phyloP scores from a whole-genome alignment of 2,329 filamentous ascomycete species.

The Arthrobotrys megalospora region DNA sequence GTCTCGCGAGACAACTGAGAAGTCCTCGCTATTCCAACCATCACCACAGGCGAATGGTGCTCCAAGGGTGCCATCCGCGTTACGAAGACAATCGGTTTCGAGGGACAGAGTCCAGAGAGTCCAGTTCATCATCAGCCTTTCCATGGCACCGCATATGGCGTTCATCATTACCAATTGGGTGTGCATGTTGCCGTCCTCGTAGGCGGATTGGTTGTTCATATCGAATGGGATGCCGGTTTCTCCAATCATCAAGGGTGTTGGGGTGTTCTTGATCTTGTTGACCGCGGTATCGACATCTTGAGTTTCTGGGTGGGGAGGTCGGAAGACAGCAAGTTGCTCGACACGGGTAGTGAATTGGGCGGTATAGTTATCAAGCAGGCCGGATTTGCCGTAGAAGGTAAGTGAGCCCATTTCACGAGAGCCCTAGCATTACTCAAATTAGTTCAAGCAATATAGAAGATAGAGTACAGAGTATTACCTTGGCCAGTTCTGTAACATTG shows the following conservation, averaged over 20 bases:
- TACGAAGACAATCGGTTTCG: slow-evolving; percentile 69
- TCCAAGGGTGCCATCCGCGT: slow-evolving; percentile 63
- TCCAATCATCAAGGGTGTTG: slow-evolving; percentile 67
- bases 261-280: slow-evolving; percentile 63
- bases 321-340: slow-evolving; percentile 65
- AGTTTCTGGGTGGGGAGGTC: slow-evolving; percentile 57
- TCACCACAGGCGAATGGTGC: slow-evolving; percentile 66
- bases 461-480: neutral
- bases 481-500: slow-evolving; percentile 67
- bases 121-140: slow-evolving; percentile 65
- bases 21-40: slow-evolving; percentile 69
- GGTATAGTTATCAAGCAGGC: slow-evolving; percentile 68
- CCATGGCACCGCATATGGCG: slow-evolving; percentile 68
- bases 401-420: slow-evolving; percentile 63
- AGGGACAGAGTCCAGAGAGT: slow-evolving; percentile 67
- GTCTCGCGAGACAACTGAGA: slow-evolving; percentile 68
- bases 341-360: slow-evolving; percentile 67
- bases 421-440: slow-evolving; percentile 43
- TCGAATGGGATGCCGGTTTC: slow-evolving; percentile 69
- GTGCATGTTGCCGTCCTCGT: slow-evolving; percentile 68
- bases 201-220: slow-evolving; percentile 67
- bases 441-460: slow-evolving; percentile 6
- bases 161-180: slow-evolving; percentile 68
- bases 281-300: slow-evolving; percentile 49
- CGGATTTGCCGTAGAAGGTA: slow-evolving; percentile 67